Base-by-base conservation (phyloP, 2,329 filamentous ascomycete genomes). In the Pseudonectria buxi region DNA sequence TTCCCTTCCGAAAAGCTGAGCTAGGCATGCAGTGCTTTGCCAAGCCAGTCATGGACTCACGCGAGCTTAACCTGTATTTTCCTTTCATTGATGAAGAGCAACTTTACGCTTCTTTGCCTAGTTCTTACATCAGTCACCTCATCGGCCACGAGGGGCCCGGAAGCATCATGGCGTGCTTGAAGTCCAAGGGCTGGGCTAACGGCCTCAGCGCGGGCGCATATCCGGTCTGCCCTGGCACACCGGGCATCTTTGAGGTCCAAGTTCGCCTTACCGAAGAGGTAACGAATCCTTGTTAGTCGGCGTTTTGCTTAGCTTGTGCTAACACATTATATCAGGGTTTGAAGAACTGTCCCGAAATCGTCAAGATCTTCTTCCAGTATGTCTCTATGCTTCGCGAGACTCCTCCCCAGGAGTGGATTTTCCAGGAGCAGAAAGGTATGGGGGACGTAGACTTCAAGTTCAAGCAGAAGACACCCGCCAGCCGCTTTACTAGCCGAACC, bases 401-500 rank as follows among this genome's bases (percentile, higher is more conserved):
- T 3, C 76, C 83, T 5, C 89, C 90, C 0, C 83, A 94, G 48
- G 72, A 94, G 57, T 96, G 92, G 92, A 88, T 96, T 39, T 89
- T 92, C 40, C 78, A 94, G 24, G 92, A 98, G 62, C 84, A 92
- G 60, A 90, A 88, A 61, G 81, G 81, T 25, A 80, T 96, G 65
- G 81, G 85, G 29, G 89, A 96, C 47, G 86, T 96, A 10, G 85
- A 94, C 49, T 98, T 98, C 71, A 86, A 84, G 47, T 98, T 94
- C 64, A 86, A 81, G 62, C 86, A 96, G 57, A 96, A 96, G 68
- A 86, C 81, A 3, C 86, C 86, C 1, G 87, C 90, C 2, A 92
- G 83, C 56, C 78, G 83, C 18, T 96, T 95, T 52, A 92, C 88
- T 0, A 95, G 87, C 66, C 79, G 76, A 41, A 78, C 87, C 45